phyloP scores from a whole-genome alignment of 2,329 filamentous ascomycete genomes.

The Cryphonectria japonica region DNA sequence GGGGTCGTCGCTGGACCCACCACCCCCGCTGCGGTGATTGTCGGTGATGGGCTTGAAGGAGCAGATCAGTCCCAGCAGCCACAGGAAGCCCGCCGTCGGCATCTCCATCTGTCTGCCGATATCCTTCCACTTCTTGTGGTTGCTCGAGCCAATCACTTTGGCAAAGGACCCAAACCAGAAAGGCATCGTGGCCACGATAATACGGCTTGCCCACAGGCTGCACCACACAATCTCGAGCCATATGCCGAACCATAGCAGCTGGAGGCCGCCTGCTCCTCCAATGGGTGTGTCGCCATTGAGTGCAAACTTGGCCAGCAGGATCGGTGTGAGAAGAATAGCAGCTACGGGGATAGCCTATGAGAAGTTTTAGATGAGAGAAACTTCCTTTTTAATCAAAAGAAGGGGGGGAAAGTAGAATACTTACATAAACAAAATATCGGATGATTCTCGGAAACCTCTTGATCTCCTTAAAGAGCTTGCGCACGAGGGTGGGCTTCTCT shows the following conservation, averaged over 20 bases:
- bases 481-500: slow-evolving; percentile 36
- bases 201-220: slow-evolving; percentile 77
- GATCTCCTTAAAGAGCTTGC: slow-evolving; percentile 47
- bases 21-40: slow-evolving; percentile 47
- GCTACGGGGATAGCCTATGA: slow-evolving; percentile 44
- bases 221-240: slow-evolving; percentile 96
- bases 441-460: slow-evolving; percentile 55
- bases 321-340: slow-evolving; percentile 49
- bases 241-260: slow-evolving; percentile 88
- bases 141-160: slow-evolving; percentile 78
- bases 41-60: slow-evolving; percentile 85
- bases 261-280: slow-evolving; percentile 71
- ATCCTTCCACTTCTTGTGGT: slow-evolving; percentile 90
- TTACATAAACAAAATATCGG: slow-evolving; percentile 54
- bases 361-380: not conserved
- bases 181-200: slow-evolving; percentile 56
- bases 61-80: slow-evolving; percentile 84
- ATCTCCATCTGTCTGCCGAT: slow-evolving; percentile 85
- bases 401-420: not conserved
- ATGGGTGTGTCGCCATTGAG: slow-evolving; percentile 50
- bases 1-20: slow-evolving; percentile 48
- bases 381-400: too few relatives aligned
- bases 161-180: slow-evolving; percentile 56
- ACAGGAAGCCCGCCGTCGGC: slow-evolving; percentile 84
- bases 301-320: slow-evolving; percentile 43